Conservation (phyloP, 2,329 filamentous ascomycete genomes). For the Penicillium brasilianum region DNA sequence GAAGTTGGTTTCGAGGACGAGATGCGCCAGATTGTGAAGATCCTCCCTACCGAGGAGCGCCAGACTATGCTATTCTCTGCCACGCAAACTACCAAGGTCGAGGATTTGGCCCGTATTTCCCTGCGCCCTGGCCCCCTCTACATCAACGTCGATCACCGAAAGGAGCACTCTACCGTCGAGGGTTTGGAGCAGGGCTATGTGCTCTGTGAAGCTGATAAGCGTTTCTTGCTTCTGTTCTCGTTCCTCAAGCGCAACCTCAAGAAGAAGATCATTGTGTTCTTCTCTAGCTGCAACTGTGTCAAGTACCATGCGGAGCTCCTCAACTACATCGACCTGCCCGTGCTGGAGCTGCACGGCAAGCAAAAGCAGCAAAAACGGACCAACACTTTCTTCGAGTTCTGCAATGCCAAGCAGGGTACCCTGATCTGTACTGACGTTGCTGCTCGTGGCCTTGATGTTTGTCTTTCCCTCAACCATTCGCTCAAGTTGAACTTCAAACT, state of each 20-base stretch:
- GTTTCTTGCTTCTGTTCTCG: conserved; percentile 90
- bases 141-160: conserved; percentile 92
- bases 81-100: conserved; percentile 97
- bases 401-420: conserved; percentile 80
- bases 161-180: conserved; percentile 89
- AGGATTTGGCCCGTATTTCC: conserved; percentile 93
- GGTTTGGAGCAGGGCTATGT: conserved; percentile 96
- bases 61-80: conserved; percentile 99
- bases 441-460: conserved; percentile 84
- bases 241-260: conserved; percentile 90
- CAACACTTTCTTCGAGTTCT: conserved; percentile 97
- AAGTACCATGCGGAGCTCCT: conserved; percentile 95
- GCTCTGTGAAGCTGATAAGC: conserved; percentile 88
- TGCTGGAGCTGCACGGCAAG: conserved; percentile 87
- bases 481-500: not conserved
- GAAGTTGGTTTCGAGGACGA: conserved; percentile 99
- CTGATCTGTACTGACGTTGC: conserved; percentile 97
- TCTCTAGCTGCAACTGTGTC: conserved; percentile 88
- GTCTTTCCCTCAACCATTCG: conserved; percentile 33
- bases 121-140: conserved; percentile 88
- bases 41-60: conserved; percentile 81
- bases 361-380: conserved; percentile 99
- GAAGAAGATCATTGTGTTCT: conserved; percentile 98
- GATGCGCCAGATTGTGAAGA: conserved; percentile 95
- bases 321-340: conserved; percentile 95